phyloP scores from a whole-genome alignment of 148 eudicot species.

The Suaeda aralocaspica region DNA sequence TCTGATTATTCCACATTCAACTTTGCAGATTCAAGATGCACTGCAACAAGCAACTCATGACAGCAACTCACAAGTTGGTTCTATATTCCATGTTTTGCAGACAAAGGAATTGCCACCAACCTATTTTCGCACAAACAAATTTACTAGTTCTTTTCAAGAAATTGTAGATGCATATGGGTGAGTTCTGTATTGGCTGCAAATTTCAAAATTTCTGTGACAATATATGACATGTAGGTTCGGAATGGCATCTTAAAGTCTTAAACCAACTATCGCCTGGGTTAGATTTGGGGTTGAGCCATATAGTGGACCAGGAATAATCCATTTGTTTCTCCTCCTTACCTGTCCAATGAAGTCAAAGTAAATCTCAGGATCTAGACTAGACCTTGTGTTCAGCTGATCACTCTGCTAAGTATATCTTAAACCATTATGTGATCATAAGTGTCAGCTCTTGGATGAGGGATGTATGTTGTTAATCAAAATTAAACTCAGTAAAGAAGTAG shows the following conservation, averaged over 20 bases:
- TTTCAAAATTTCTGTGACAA: neutral
- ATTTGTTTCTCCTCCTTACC: neutral
- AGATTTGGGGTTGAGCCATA: neutral
- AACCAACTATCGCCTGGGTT: neutral
- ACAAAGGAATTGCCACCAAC: slow-evolving; percentile 70
- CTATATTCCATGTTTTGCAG: slow-evolving; percentile 55
- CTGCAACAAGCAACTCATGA: slow-evolving; percentile 48
- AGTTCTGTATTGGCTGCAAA: slow-evolving; percentile 19
- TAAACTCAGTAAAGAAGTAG: too few relatives aligned
- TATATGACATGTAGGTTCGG: neutral
- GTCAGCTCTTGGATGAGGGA: too few relatives aligned
- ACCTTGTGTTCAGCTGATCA: neutral
- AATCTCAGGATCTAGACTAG: neutral
- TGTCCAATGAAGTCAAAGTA: neutral
- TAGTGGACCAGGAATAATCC: neutral
- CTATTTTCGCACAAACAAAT: slow-evolving; percentile 70
- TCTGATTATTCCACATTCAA: slow-evolving; percentile 12
- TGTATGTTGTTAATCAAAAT: too few relatives aligned
- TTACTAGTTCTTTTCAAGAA: slow-evolving; percentile 67
- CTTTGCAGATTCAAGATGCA: slow-evolving; percentile 52
- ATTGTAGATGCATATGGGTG: slow-evolving; percentile 85
- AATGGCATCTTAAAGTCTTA: neutral
- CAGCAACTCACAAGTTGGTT: slow-evolving; percentile 60
- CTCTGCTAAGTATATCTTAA: neutral
- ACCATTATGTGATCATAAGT: neutral